Base-by-base conservation (phyloP, 306 rosid species). In the Trichosanthes truncata region DNA sequence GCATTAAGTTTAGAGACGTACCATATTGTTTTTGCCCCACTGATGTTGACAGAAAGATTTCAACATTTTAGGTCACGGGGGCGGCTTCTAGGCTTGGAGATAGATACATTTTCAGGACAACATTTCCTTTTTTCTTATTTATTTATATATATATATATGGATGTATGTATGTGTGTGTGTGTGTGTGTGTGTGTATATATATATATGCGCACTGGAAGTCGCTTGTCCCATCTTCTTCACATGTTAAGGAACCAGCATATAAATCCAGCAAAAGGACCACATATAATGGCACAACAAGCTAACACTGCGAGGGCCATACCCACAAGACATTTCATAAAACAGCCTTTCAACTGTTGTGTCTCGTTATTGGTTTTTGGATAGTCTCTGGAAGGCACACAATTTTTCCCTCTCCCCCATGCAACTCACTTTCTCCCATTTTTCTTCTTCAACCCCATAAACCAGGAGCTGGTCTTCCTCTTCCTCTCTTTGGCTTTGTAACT, bases 221-320 rank as follows among this genome's bases (percentile, higher is more conserved):
- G 52, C 63, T 84, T 82, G 84, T 84, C 83, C 79, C 81, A 41
- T 83, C 71, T 83, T 83, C 75, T 74, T 78, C 84, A 83, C 89
- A 75, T 81, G 86, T 75, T 65, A 57, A 43, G 53, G 72, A 62
- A 78, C 48, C 33, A 33, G 82, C 55, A 56, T 53, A 69, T 59
- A 78, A 80, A 78, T 73, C 71, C 82, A 63, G 46, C 36, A 25
- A 78, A 59, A 78, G 81, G 81, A 78, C 81, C 76, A 78, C 75
- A 62, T 33, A 62, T 61, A 21, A 21, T 41, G 53, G 78, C 65
- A 49, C 38, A 40, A 40, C 46, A 69, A 82, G 78, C 73, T 18
- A 63, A 78, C 71, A 62, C 80, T 25, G 71, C 41, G 48, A 55
- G 31, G 71, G 62, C 82, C 82, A 83, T 74, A 63, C 81, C 46